Base-by-base conservation (phyloP, 768 basidiomycete genomes). In the Suillus brevipes region DNA sequence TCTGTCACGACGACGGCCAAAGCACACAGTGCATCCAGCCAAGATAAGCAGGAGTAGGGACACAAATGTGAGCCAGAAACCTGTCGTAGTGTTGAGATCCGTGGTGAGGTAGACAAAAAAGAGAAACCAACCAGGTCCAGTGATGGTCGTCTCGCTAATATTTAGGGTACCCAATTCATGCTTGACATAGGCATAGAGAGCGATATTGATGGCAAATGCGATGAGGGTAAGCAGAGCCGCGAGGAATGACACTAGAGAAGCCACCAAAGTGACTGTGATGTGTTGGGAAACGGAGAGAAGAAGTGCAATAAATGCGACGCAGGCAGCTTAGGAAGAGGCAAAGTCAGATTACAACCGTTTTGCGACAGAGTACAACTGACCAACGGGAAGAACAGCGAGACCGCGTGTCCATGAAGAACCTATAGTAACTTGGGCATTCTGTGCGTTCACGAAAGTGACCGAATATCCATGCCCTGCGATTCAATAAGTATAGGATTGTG, bases 171-270 rank as follows among this genome's bases (percentile, higher is more conserved):
- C 76, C 69, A 90, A 80, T 67, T 87, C 79, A 60, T 88, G 80
- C 71, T 84, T 86, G 60, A 88, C 82, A 64, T 82, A 86, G 4
- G 80, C 87, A 70, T 80, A 89, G 37, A 94, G 84, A 16, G 90
- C 89, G 65, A 93, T 88, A 74, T 94, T 91, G 73, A 90, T 85
- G 49, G 85, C 84, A 71, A 94, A 91, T 1, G 90, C 87, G 66
- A 92, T 85, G 63, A 92, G 78, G 3, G 90, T 85, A 52, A 94
- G 72, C 25, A 83, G 66, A 1, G 89, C 88, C 9, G 89, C 90
- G 62, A 92, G 79, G 83, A 91, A 90, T 14, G 91, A 82, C 3
- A 78, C 60, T 58, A 86, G 72, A 18, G 83, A 80, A 0, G 85
- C 75, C 56, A 84, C 38, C 25, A 86, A 76, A 16, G 75, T 78